Conservation (phyloP, 164 flowering plant species). For the Tetrastigma voinierianum region DNA sequence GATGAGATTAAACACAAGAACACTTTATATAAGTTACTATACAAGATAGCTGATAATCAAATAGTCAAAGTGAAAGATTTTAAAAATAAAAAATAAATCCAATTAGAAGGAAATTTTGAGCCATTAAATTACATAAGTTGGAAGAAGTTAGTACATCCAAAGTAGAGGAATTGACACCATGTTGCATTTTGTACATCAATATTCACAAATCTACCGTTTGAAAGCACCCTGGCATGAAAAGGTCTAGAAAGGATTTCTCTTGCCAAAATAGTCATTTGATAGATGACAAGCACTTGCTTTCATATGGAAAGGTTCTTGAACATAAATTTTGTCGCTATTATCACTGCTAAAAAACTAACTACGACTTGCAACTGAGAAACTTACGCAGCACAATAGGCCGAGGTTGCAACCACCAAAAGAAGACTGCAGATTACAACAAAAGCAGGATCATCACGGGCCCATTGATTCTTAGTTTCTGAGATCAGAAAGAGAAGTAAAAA, state of each 20-base stretch:
- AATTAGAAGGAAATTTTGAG: not conserved
- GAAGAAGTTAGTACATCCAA: not conserved
- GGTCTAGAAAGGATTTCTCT: not conserved
- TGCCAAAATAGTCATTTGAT: not conserved
- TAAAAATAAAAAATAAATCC: not conserved
- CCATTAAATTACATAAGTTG: not conserved
- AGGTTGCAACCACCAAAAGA: slow-evolving; percentile 75
- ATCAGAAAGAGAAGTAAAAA: slow-evolving; percentile 18
- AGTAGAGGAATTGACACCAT: not conserved
- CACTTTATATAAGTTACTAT: not conserved
- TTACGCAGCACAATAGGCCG: slow-evolving; percentile 97
- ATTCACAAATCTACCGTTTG: not conserved
- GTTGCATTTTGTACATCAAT: not conserved
- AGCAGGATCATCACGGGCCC: slow-evolving; percentile 99
- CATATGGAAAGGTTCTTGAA: not conserved
- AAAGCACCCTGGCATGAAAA: not conserved
- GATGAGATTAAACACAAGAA: not conserved
- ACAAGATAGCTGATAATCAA: not conserved
- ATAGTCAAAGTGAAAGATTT: not conserved
- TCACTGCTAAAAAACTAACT: too few species aligned
- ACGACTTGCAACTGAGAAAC: slow-evolving; percentile 18
- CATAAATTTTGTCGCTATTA: not conserved
- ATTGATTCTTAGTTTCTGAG: slow-evolving; percentile 98
- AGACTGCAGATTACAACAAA: slow-evolving; percentile 94
- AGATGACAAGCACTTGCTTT: not conserved